These are phyloP conservation scores for Eucalyptus pauciflora DNA, from an alignment of 345 rosid species.

Conservation along the genomic window DNA sequence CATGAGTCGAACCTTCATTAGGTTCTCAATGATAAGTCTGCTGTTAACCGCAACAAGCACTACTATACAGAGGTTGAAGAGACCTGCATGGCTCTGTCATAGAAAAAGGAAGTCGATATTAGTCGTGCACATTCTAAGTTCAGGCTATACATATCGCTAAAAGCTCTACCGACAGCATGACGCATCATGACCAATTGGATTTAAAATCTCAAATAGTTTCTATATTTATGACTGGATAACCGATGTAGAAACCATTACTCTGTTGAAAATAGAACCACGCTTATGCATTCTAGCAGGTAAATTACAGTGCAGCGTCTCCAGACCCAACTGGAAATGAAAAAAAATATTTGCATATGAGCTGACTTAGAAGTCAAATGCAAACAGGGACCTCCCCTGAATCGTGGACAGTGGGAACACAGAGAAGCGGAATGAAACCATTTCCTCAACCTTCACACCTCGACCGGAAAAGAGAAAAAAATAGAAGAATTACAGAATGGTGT, in stretches of 20 bases:
- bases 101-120: neutral
- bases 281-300: neutral
- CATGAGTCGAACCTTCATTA: conserved; percentile 65
- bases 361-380: neutral
- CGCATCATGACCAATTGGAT: neutral
- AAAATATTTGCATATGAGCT: neutral
- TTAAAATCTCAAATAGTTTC: neutral
- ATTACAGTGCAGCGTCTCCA: neutral
- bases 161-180: neutral
- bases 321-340: neutral
- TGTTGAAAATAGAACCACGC: neutral
- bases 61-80: conserved; percentile 91
- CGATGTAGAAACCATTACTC: neutral
- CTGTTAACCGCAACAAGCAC: conserved; percentile 96
- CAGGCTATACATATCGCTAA: neutral
- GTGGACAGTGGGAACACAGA: neutral
- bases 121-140: neutral
- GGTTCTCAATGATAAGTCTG: conserved; percentile 89
- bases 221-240: neutral
- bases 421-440: neutral
- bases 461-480: neutral
- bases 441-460: neutral
- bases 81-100: conserved; percentile 96
- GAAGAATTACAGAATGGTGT: neutral
- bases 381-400: neutral